Percentiles rank a stretch among this genome's conserved stretches.
Conservation (phyloP, 768 basidiomycete genomes). For the Mycena epipterygia region DNA sequence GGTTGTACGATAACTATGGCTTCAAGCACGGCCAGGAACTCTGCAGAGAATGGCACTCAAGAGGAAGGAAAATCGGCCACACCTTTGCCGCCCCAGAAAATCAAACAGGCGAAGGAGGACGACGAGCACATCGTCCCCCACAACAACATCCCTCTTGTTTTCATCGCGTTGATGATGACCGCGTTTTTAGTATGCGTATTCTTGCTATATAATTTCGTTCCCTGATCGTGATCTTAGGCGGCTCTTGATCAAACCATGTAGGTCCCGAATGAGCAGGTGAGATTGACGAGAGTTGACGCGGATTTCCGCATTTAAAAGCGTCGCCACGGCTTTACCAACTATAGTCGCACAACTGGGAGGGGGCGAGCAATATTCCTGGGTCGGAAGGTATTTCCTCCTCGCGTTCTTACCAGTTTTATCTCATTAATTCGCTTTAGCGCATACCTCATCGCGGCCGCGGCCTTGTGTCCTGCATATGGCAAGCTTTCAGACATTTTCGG, state of each 20-base stretch:
- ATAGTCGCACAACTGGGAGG: slow-evolving; percentile 76
- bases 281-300: neutral
- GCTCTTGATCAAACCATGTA: slow-evolving; percentile 66
- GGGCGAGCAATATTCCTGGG: slow-evolving; percentile 77
- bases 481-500: slow-evolving; percentile 75
- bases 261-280: slow-evolving; percentile 5
- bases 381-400: slow-evolving; percentile 63
- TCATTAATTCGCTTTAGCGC: slow-evolving; percentile 58
- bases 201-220: neutral
- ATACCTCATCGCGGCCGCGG: slow-evolving; percentile 77
- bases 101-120: slow-evolving; percentile 25
- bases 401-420: neutral
- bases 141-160: slow-evolving; percentile 34
- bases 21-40: neutral
- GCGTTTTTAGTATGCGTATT: slow-evolving; percentile 23
- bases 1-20: neutral
- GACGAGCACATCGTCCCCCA: slow-evolving; percentile 35
- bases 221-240: neutral
- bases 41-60: neutral
- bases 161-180: slow-evolving; percentile 29
- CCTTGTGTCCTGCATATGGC: slow-evolving; percentile 81
- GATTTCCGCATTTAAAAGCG: slow-evolving; percentile 51
- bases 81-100: slow-evolving; percentile 1
- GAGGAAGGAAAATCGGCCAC: neutral
- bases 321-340: slow-evolving; percentile 81